A percentile compares a stretch with the other conserved stretches of the same genome.
phyloP scores from a whole-genome alignment of 495 filamentous ascomycete species.

The Xylaria scruposa region DNA sequence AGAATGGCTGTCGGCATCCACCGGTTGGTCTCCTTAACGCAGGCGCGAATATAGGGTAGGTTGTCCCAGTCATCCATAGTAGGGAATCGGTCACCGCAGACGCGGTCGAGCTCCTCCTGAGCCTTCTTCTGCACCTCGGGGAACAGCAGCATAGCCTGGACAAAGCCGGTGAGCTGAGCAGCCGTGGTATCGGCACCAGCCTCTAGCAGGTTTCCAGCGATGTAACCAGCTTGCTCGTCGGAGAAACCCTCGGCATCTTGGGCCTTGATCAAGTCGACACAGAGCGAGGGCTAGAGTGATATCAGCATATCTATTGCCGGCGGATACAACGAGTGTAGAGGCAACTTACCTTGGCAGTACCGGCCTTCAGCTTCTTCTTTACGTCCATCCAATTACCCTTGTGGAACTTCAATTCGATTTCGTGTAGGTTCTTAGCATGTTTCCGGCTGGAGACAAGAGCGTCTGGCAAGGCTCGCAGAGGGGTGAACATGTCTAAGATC shows the following conservation, averaged over 20 bases:
- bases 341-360: conserved; percentile 38
- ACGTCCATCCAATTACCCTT: conserved; percentile 49
- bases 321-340: conserved; percentile 2
- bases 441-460: conserved; percentile 39
- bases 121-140: conserved; percentile 56
- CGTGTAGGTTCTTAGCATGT: conserved; percentile 37
- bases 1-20: conserved; percentile 62
- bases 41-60: conserved; percentile 56
- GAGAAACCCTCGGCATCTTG: conserved; percentile 48
- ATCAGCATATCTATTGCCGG: background rate
- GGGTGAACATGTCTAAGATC: conserved; percentile 53
- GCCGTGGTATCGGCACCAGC: conserved; percentile 66
- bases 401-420: conserved; percentile 44
- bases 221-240: conserved; percentile 52
- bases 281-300: conserved; percentile 43
- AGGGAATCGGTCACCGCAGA: conserved; percentile 56
- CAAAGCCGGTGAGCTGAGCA: conserved; percentile 59
- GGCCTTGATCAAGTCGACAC: conserved; percentile 46
- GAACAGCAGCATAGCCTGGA: conserved; percentile 64
- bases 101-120: conserved; percentile 62
- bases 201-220: conserved; percentile 60
- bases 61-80: conserved; percentile 54
- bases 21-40: conserved; percentile 61
- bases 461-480: conserved; percentile 47
- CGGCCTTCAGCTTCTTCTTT: conserved; percentile 42